Evolutionary conservation across 768 basidiomycete genomes (phyloP).

Genomic region (Hygrophorus pudorinus): DNA sequence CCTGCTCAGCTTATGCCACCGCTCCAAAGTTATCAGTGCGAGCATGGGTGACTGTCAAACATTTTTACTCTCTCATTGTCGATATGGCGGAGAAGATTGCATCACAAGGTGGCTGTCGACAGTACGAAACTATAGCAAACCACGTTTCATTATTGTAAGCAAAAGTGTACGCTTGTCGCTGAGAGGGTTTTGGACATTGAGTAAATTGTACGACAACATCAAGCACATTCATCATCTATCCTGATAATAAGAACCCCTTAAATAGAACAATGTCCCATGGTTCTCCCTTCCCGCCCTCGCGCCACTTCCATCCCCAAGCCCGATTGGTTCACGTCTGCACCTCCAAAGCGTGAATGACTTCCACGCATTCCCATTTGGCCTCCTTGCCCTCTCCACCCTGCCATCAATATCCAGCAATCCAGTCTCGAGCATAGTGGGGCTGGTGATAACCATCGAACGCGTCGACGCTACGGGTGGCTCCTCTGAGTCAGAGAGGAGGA

Average conservation of each 20-base stretch:
- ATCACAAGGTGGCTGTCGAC: too few species aligned
- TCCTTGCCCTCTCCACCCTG: constrained; percentile 28
- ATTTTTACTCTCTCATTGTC: too few species aligned
- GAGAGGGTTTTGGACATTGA: too few species aligned
- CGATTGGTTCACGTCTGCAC: constrained; percentile 26
- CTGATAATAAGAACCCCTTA: constrained; percentile 32
- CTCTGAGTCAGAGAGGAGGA: constrained; percentile 21
- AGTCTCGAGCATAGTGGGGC: constrained; percentile 41
- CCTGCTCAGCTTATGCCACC: too few species aligned
- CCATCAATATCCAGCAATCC: constrained; percentile 42
- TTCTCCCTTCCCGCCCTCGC: constrained; percentile 28
- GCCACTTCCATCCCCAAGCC: constrained; percentile 16
- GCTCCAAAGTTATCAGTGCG: too few species aligned
- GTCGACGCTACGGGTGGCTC: constrained; percentile 21
- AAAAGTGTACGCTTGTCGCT: too few species aligned
- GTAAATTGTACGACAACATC: too few species aligned
- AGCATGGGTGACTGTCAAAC: too few species aligned
- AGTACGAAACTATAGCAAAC: too few species aligned
- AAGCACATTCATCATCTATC: constrained; percentile 11
- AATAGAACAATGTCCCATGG: constrained; percentile 40
- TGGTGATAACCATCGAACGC: constrained; percentile 27
- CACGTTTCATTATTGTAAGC: too few species aligned
- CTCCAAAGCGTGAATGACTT: constrained; percentile 48
- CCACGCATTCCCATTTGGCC: constrained; percentile 47
- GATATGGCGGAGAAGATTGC: too few species aligned